Evolutionary conservation across 208 protist genomes (phyloP), one percentile per base, ranked within the genome.

Genomic region (Sergeia podlipaevii): DNA sequence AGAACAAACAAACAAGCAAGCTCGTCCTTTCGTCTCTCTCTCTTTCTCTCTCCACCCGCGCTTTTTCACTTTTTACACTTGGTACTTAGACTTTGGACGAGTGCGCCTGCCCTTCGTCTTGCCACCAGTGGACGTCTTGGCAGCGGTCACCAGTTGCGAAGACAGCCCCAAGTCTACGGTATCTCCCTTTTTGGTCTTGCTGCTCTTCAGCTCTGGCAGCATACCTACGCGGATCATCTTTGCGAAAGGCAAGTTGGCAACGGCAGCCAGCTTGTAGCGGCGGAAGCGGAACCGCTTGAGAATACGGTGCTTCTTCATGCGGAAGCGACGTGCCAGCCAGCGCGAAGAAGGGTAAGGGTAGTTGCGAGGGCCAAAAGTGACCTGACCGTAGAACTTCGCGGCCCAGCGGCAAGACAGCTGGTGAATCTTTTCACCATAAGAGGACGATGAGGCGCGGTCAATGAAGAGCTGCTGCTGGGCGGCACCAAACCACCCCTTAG

Each of bases 171-270:
- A 69, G 38, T 92, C 88, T 18, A 92, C 81, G 1, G 59, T 43
- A 41, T 92, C 88, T 1, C 81, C 88, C 64, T 84, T 89, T 48
- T 91, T 89, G 15, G 81, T 86, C 52, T 95, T 92, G 60, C 74
- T 83, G 59, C 82, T 92, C 79, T 95, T 92, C 46, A 95, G 70
- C 57, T 92, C 81, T n/a, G 88, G 88, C 42, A 95, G 63, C 88
- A 95, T 91, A n/a, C 84, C 84, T 2, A 95, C 88, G 47, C 88
- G 88, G 48, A 95, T 90, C 88, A 92, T 95, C 63, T 89, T 87
- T 2, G 88, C 80, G 62, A 95, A 95, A 4, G 88, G 88, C 56
- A 95, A 44, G 55, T 95, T 95, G 3, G 88, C 88, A 21, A 95
- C 79, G 27, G 88, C 88, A 7, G 88, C 88, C 1, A 95, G 65